These are phyloP conservation scores for Bonnemaisonia californica DNA, from an alignment of 31 red algal species.

Conservation along the genomic window DNA sequence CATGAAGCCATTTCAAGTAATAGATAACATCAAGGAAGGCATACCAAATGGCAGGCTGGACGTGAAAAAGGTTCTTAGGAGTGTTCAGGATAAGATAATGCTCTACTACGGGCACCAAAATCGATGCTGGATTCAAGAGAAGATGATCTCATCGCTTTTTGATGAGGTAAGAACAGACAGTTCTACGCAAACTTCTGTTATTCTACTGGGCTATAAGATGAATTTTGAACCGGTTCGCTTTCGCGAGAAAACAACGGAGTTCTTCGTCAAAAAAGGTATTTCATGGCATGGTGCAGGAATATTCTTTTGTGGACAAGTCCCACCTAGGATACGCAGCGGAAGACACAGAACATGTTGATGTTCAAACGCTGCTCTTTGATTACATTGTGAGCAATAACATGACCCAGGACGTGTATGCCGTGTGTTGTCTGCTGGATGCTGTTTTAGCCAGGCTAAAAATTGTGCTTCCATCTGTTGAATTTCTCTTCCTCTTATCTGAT, in stretches of 20 bases:
- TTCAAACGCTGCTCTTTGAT: background rate
- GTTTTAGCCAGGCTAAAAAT: background rate
- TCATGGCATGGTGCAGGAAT: conserved; percentile 11
- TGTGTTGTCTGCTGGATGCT: conserved; percentile 16
- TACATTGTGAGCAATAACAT: conserved; percentile 23
- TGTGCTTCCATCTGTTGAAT: background rate
- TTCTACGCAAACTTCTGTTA: background rate
- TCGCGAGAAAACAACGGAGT: conserved; percentile 14
- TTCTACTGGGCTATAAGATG: conserved; percentile 9
- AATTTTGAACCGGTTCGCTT: conserved; percentile 21
- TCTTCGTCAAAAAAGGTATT: conserved; percentile 26
- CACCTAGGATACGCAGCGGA: too few species aligned
- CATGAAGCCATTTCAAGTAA: background rate
- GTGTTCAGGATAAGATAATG: background rate
- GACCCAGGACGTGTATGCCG: conserved; percentile 9
- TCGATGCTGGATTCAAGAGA: conserved; percentile 13
- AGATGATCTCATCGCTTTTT: background rate
- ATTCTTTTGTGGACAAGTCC: background rate
- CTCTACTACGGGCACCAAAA: conserved; percentile 2
- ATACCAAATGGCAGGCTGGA: background rate
- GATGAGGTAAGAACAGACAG: background rate
- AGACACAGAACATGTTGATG: background rate
- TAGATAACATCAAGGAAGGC: background rate
- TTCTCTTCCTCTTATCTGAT: background rate
- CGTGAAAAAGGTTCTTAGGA: background rate